These are phyloP conservation scores for Phialocephala subalpina DNA, from an alignment of 2,329 filamentous ascomycete genomes.

Conservation along the genomic window DNA sequence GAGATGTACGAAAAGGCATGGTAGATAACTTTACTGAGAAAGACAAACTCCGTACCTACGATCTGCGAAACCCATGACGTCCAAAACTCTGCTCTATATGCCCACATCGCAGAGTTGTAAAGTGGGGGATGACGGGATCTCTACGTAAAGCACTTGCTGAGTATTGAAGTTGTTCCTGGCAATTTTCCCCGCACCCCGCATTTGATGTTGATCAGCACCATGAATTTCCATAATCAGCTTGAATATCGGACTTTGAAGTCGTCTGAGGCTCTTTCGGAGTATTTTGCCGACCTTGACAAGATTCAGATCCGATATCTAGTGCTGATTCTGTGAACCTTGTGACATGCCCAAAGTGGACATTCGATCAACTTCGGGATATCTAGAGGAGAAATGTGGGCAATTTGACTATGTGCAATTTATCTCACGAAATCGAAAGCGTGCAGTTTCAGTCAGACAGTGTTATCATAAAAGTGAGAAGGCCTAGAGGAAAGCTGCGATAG, in stretches of 20 bases:
- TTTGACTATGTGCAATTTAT: too few species aligned
- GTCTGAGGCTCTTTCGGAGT: background rate
- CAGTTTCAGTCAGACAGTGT: too few species aligned
- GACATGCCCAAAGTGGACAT: background rate
- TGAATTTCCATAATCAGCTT: background rate
- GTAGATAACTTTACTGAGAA: background rate
- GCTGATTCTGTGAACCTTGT: slow-evolving; percentile 1
- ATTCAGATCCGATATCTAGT: background rate
- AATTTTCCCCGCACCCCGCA: background rate
- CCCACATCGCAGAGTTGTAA: background rate
- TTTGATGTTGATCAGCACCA: background rate
- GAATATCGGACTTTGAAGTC: background rate
- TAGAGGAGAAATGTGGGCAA: too few species aligned
- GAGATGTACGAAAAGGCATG: background rate
- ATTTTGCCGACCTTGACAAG: background rate
- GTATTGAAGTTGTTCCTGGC: background rate
- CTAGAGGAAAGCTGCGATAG: too few species aligned
- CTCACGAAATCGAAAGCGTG: too few species aligned
- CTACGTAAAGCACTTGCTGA: background rate
- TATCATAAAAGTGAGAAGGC: too few species aligned
- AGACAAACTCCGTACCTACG: background rate
- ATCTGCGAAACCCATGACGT: background rate
- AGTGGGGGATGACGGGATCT: background rate
- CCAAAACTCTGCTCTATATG: background rate
- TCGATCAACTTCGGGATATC: background rate